These are phyloP conservation scores for Tetrastigma voinierianum DNA, from an alignment of 164 flowering plant species.

Conservation along the genomic window DNA sequence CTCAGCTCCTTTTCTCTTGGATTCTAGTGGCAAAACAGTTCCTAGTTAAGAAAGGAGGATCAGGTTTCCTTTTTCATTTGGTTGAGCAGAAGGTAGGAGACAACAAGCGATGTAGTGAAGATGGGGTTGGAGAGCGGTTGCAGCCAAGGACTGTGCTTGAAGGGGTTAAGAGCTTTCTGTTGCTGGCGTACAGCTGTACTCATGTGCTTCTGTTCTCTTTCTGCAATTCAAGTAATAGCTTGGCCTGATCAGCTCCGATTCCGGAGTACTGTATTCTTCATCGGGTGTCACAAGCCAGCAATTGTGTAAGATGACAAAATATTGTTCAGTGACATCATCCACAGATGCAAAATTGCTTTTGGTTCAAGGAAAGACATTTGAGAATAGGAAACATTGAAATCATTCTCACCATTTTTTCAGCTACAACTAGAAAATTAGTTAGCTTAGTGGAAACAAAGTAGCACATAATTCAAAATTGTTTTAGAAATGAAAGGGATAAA, in stretches of 20 bases:
- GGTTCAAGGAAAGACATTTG: too few species aligned
- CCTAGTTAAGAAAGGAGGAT: conserved; percentile 44
- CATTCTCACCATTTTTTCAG: too few species aligned
- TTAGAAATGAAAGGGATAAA: too few species aligned
- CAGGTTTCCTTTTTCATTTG: conserved; percentile 48
- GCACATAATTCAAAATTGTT: too few species aligned
- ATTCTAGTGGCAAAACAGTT: conserved; percentile 70
- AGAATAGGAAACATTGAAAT: too few species aligned
- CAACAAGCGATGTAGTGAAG: conserved; percentile 50
- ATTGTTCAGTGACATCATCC: too few species aligned
- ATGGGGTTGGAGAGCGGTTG: conserved; percentile 64
- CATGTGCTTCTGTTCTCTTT: conserved; percentile 79
- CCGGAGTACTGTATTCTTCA: conserved; percentile 53
- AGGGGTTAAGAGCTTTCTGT: conserved; percentile 59
- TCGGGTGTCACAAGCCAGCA: conserved; percentile 49
- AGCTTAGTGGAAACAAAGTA: too few species aligned
- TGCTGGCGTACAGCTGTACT: conserved; percentile 66
- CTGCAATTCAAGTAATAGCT: conserved; percentile 72
- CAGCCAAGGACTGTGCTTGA: conserved; percentile 70
- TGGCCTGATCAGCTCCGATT: conserved; percentile 69
- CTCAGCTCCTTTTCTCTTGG: conserved; percentile 51
- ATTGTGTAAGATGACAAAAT: too few species aligned
- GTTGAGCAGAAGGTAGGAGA: conserved; percentile 52
- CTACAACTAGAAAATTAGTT: too few species aligned
- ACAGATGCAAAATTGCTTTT: too few species aligned